Evolutionary conservation across 768 basidiomycete species (phyloP).

Genomic region (Xerocomellus chrysenteron): DNA sequence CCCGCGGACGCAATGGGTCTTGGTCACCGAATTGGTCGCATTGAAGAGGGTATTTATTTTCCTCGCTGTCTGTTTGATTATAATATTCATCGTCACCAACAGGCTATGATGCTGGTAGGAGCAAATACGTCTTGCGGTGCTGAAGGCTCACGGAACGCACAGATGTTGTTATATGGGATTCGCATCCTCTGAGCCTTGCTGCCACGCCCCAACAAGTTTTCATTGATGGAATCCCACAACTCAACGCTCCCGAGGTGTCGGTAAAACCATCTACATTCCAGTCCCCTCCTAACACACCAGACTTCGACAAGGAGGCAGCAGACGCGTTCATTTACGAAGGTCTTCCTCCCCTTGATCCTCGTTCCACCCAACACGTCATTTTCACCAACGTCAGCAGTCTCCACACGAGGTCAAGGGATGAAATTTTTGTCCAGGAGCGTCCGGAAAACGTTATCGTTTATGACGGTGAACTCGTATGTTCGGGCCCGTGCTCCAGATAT

Average conservation of each 20-base stretch:
- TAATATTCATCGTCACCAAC: background rate
- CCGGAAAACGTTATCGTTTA: constrained; percentile 38
- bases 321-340: constrained; percentile 67
- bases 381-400: constrained; percentile 66
- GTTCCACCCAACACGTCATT: constrained; percentile 39
- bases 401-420: constrained; percentile 32
- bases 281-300: constrained; percentile 54
- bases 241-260: constrained; percentile 45
- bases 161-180: constrained; percentile 76
- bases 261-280: constrained; percentile 43
- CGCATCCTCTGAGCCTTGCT: constrained; percentile 71
- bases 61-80: background rate
- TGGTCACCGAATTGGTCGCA: constrained; percentile 68
- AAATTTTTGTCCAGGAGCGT: constrained; percentile 25
- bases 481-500: constrained; percentile 35
- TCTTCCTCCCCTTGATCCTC: constrained; percentile 63
- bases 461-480: constrained; percentile 54
- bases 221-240: constrained; percentile 83
- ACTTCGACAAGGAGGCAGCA: constrained; percentile 67
- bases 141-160: background rate
- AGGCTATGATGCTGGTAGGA: constrained; percentile 48
- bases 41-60: constrained; percentile 43
- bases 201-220: constrained; percentile 75
- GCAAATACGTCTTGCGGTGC: background rate
- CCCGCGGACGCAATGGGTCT: constrained; percentile 69